Evolutionary conservation across 2,329 filamentous ascomycete species (phyloP), one percentile per base, ranked within the genome.

Genomic region (Ophiostoma angusticollis): DNA sequence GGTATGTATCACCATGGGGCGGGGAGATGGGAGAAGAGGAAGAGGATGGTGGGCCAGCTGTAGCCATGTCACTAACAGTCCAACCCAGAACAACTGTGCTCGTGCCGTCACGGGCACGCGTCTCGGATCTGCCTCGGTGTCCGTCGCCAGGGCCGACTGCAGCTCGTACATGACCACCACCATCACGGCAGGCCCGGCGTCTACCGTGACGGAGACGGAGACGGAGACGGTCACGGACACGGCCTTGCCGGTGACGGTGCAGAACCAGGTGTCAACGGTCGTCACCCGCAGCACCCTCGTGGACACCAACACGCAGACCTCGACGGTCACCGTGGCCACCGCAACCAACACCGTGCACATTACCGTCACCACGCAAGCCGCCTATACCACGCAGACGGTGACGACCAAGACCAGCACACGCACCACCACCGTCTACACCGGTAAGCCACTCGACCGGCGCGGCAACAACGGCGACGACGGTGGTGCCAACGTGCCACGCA

Each of bases 71-170:
- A n/a, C n/a, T n/a, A n/a, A n/a, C n/a, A n/a, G n/a, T n/a, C n/a
- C n/a, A n/a, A n/a, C 34, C n/a, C 35, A 45, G 43, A 28, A 47
- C 37, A 44, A 45, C 40, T 48, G 46, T 17, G 27, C 34, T 9
- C 45, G 45, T 7, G 45, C 45, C 13, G 37, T 48, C 13, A 45
- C 42, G 3, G 40, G 32, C 32, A 45, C 40, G 6, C 12, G 37
- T 12, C 12, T 7, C 5, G 31, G 36, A 25, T 3, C 30, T 9
- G 33, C 42, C 13, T 25, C 34, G 4, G 7, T 29, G 7, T 4
- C 13, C 5, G 6, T 22, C 14, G 44, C 41, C 32, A 16, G 25
- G 27, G 28, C 24, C 4, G 47, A 47, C 38, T 49, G 47, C 43
- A 39, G 37, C 29, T 35, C 39, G 6, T 47, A 40, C 31, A 5